These are phyloP conservation scores for Eruca vesicaria DNA, from an alignment of 441 rosid species.

Conservation along the genomic window DNA sequence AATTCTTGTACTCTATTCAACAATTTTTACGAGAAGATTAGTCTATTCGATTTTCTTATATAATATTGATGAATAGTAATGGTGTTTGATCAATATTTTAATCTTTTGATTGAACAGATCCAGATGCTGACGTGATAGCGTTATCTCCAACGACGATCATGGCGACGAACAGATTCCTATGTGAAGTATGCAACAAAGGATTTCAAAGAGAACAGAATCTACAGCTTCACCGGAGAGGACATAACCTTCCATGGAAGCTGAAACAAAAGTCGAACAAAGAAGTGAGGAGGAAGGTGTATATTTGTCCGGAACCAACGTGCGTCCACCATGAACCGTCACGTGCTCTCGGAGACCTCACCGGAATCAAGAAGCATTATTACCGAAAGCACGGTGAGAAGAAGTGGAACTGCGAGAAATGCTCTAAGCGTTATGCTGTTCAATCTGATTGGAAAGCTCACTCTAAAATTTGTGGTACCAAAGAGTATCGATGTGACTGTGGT, in stretches of 20 bases:
- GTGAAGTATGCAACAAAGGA: conserved; percentile 60
- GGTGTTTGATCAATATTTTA: background rate
- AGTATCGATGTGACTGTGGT: conserved; percentile 49
- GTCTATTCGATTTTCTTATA: background rate
- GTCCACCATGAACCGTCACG: conserved; percentile 55
- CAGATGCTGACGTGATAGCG: conserved; percentile 54
- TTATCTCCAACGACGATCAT: conserved; percentile 48
- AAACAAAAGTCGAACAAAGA: conserved; percentile 42
- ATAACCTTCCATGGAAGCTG: conserved; percentile 56
- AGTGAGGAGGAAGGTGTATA: conserved; percentile 48
- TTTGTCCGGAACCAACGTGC: conserved; percentile 53
- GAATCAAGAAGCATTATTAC: conserved; percentile 51
- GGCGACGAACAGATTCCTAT: conserved; percentile 52
- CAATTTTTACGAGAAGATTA: background rate
- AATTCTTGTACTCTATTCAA: background rate
- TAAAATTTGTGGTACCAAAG: conserved; percentile 39
- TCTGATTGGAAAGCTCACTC: conserved; percentile 60
- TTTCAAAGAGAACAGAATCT: conserved; percentile 55
- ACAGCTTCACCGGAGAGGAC: conserved; percentile 53
- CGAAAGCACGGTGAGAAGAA: conserved; percentile 53
- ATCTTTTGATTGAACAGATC: conserved; percentile 33
- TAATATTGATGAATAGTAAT: background rate
- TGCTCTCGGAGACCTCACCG: conserved; percentile 57
- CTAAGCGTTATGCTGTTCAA: conserved; percentile 56
- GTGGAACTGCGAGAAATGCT: conserved; percentile 48